Evolutionary conservation across 169 alveolate species (phyloP).

Genomic region (Cystoisospora suis): DNA sequence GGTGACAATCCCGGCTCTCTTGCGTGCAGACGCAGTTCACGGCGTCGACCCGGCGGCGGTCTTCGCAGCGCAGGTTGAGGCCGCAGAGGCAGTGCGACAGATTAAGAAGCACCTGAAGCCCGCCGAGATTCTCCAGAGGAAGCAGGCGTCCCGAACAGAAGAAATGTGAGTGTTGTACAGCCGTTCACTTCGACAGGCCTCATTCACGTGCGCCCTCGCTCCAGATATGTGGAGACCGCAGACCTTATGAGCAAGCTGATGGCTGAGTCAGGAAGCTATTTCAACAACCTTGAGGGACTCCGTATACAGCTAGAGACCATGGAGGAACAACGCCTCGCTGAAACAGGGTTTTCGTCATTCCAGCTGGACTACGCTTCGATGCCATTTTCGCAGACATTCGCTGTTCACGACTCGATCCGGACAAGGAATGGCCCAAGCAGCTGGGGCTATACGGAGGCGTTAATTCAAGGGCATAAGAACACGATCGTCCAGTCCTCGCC

Average conservation of each 20-base stretch:
- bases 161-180: conserved; percentile 44
- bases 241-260: conserved; percentile 64
- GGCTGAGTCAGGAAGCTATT: conserved; percentile 64
- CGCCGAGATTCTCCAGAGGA: conserved; percentile 65
- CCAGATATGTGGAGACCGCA: conserved; percentile 63
- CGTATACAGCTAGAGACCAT: conserved; percentile 56
- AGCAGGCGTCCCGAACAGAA: conserved; percentile 53
- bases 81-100: conserved; percentile 61
- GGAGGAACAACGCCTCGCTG: conserved; percentile 68
- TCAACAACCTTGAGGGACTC: conserved; percentile 55
- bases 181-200: neutral
- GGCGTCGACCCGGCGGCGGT: conserved; percentile 73
- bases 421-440: conserved; percentile 71
- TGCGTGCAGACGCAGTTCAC: conserved; percentile 66
- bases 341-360: conserved; percentile 71
- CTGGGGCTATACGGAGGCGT: conserved; percentile 75
- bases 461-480: conserved; percentile 55
- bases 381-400: conserved; percentile 68
- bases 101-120: conserved; percentile 65
- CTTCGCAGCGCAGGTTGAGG: conserved; percentile 67
- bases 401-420: conserved; percentile 65
- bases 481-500: conserved; percentile 69
- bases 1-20: neutral
- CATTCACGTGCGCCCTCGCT: neutral
- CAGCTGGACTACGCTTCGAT: conserved; percentile 50